A percentile compares a stretch with the other conserved stretches of the same genome.
phyloP scores from a whole-genome alignment of 2,329 filamentous ascomycete species.

The Albophoma yamanashiensis region DNA sequence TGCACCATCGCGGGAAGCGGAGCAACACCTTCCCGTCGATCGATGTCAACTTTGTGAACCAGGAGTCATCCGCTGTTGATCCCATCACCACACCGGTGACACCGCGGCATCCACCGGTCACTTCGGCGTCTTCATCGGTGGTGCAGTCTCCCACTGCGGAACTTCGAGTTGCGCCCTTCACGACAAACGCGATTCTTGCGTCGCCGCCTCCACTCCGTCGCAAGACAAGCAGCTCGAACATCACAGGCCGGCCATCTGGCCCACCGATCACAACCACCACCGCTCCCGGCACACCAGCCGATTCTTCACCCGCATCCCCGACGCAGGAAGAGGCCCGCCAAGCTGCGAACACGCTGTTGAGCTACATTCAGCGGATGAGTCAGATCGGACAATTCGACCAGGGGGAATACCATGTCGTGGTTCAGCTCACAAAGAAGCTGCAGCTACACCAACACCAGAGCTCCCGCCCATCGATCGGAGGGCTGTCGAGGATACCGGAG shows the following conservation, averaged over 20 bases:
- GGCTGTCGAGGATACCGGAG: conserved; percentile 44
- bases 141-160: conserved; percentile 42
- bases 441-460: conserved; percentile 49
- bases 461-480: conserved; percentile 28
- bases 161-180: conserved; percentile 27
- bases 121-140: conserved; percentile 38
- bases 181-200: conserved; percentile 32
- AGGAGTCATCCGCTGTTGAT: conserved; percentile 9
- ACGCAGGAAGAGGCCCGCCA: conserved; percentile 78
- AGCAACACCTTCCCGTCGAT: conserved; percentile 79
- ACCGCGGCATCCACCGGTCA: conserved; percentile 35
- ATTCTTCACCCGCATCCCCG: conserved; percentile 53
- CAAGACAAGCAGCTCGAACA: conserved; percentile 23
- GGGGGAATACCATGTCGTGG: conserved; percentile 64
- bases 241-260: conserved; percentile 15
- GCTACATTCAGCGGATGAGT: conserved; percentile 66
- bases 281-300: conserved; percentile 22
- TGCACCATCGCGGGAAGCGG: conserved; percentile 56
- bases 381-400: conserved; percentile 59
- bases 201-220: conserved; percentile 23
- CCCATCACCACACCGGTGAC: conserved; percentile 32
- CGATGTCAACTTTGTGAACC: conserved; percentile 47
- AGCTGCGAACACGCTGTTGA: conserved; percentile 72
- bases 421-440: conserved; percentile 79
- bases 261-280: conserved; percentile 9